Evolutionary conservation across 2,329 filamentous ascomycete genomes (phyloP).

Genomic region (Leptographium flavum): DNA sequence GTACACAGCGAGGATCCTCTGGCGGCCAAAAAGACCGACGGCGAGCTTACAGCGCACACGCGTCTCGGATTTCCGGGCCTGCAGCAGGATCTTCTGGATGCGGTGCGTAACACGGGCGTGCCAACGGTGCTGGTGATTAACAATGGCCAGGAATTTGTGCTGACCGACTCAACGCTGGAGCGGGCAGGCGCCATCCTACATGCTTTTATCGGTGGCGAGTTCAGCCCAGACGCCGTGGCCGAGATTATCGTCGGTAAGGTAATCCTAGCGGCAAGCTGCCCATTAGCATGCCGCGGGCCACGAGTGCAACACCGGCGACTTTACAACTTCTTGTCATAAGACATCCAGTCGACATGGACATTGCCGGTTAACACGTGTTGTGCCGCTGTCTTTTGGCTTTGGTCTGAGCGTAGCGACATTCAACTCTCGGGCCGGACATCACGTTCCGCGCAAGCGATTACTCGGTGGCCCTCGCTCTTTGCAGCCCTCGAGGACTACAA

Average conservation of each 20-base stretch:
- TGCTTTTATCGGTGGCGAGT: constrained; percentile 52
- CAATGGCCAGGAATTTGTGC: constrained; percentile 18
- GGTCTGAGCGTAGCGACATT: constrained; percentile 55
- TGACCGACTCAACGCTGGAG: constrained; percentile 15
- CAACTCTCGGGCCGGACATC: too few relatives aligned
- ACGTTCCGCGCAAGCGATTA: constrained; percentile 25
- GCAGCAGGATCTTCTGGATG: constrained; percentile 21
- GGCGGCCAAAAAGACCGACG: constrained; percentile 19
- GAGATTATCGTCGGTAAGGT: constrained; percentile 45
- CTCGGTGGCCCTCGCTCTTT: not conserved
- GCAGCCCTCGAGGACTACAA: constrained; percentile 3
- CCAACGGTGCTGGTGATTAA: constrained; percentile 18
- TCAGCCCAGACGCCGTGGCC: constrained; percentile 47
- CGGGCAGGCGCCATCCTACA: constrained; percentile 41
- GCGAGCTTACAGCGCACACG: constrained; percentile 18
- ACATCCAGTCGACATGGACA: constrained; percentile 32
- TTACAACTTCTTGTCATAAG: constrained; percentile 50
- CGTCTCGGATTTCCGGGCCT: constrained; percentile 18
- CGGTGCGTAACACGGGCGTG: constrained; percentile 17
- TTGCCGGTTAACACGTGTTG: constrained; percentile 23
- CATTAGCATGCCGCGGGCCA: constrained; percentile 50
- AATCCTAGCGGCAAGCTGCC: constrained; percentile 57
- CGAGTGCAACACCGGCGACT: constrained; percentile 40
- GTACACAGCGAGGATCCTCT: constrained; percentile 13
- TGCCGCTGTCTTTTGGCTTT: constrained; percentile 44